phyloP scores from a whole-genome alignment of 2,329 filamentous ascomycete genomes.

The Chaetomium globosum region DNA sequence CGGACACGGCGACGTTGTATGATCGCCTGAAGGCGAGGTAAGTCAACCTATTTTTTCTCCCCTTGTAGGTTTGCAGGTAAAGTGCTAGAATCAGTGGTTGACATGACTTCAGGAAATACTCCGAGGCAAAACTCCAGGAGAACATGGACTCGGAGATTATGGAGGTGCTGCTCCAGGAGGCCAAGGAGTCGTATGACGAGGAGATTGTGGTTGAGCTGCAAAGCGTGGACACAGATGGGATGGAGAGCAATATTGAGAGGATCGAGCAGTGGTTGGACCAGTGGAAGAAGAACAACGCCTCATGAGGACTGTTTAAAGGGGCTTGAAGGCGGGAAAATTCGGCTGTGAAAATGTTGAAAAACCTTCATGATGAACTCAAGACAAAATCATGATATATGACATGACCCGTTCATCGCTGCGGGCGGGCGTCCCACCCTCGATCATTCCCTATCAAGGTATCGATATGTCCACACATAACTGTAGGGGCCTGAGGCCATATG shows the following conservation, averaged over 20 bases:
- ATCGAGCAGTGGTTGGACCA: constrained; percentile 79
- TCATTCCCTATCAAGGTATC: not conserved
- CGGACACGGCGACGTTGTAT: constrained; percentile 77
- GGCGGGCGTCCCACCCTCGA: not conserved
- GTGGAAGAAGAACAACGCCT: constrained; percentile 68
- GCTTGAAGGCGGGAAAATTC: not conserved
- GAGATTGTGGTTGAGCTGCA: constrained; percentile 86
- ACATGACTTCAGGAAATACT: constrained; percentile 65
- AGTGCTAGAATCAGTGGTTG: not conserved
- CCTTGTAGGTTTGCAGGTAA: not conserved
- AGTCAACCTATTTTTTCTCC: constrained; percentile 24
- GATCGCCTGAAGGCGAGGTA: constrained; percentile 78
- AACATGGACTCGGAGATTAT: constrained; percentile 98
- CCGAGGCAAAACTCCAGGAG: constrained; percentile 86
- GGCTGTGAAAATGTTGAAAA: not conserved
- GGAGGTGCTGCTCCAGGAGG: constrained; percentile 89
- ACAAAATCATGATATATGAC: constrained; percentile 9
- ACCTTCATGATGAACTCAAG: not conserved
- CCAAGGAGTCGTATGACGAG: constrained; percentile 80
- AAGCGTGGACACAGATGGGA: constrained; percentile 79
- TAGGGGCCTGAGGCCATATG: not conserved
- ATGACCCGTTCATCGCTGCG: not conserved
- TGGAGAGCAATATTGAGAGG: constrained; percentile 84
- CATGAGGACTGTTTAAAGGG: not conserved
- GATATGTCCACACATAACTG: not conserved